A percentile compares a stretch with the other conserved stretches of the same genome.
Conservation (phyloP, 2,329 filamentous ascomycete genomes). For the Zymoseptoria passerinii region DNA sequence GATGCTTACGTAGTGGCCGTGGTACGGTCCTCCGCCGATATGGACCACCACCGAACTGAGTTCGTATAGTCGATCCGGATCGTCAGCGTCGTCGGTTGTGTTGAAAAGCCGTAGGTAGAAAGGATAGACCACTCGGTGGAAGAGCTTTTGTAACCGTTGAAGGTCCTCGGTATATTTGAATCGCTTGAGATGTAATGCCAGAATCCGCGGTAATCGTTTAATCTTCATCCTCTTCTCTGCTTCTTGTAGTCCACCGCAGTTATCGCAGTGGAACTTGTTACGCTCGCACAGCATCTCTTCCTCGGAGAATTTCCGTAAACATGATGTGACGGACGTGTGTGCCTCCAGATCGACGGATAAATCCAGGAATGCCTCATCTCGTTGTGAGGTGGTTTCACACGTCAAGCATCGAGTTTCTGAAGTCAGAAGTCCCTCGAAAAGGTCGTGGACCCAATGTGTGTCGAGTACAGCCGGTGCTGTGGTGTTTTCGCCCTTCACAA, state of each 20-base stretch:
- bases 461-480: constrained; percentile 24
- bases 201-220: constrained; percentile 81
- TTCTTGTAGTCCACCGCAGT: constrained; percentile 91
- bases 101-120: constrained; percentile 96
- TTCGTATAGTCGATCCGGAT: constrained; percentile 90
- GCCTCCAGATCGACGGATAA: constrained; percentile 92
- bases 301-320: constrained; percentile 88
- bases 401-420: constrained; percentile 96
- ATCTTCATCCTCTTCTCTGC: constrained; percentile 99
- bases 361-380: constrained; percentile 93
- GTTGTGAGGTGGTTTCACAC: constrained; percentile 88
- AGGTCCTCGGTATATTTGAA: constrained; percentile 98
- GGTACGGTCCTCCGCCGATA: constrained; percentile 92
- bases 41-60: constrained; percentile 95
- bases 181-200: constrained; percentile 87
- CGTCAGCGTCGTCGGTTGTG: constrained; percentile 88
- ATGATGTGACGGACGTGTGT: constrained; percentile 92
- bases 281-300: constrained; percentile 98
- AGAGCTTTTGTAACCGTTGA: constrained; percentile 87
- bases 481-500: constrained; percentile 13
- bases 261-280: constrained; percentile 98
- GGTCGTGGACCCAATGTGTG: constrained; percentile 81
- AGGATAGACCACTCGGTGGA: constrained; percentile 92
- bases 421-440: constrained; percentile 89
- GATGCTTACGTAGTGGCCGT: constrained; percentile 95